Percentiles rank a stretch among this genome's conserved stretches.
Conservation (phyloP, 768 basidiomycete species). For the Mycena leptocephala region DNA sequence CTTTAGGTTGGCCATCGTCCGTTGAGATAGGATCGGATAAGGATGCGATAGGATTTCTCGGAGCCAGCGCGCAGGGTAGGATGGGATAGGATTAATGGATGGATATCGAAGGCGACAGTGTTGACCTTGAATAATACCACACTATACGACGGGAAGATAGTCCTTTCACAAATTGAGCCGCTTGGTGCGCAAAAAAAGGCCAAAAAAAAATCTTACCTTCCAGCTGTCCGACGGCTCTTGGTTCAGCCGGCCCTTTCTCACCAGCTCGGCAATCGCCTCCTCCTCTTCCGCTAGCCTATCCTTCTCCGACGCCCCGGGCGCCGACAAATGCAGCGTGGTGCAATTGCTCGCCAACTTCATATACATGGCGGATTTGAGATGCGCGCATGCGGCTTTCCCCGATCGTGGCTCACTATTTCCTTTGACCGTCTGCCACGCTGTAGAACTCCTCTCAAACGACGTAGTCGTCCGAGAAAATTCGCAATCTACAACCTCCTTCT, state of each 20-base stretch:
- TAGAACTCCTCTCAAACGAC: conserved; percentile 9
- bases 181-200: too few species aligned
- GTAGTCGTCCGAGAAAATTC: conserved; percentile 38
- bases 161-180: too few species aligned
- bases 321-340: not conserved
- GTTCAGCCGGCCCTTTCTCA: not conserved
- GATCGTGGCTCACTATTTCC: not conserved
- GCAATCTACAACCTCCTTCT: conserved; percentile 46
- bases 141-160: not conserved
- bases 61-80: too few species aligned
- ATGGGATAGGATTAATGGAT: too few species aligned
- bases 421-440: not conserved
- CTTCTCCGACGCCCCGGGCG: not conserved
- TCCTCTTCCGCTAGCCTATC: not conserved
- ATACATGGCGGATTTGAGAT: not conserved
- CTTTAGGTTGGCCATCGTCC: too few species aligned
- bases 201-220: too few species aligned
- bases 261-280: not conserved
- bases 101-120: too few species aligned
- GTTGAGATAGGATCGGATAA: too few species aligned
- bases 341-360: not conserved
- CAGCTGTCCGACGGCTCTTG: too few species aligned
- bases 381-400: not conserved
- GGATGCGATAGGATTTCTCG: too few species aligned
- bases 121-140: too few species aligned